These are phyloP conservation scores for Malus orientalis DNA, from an alignment of 306 rosid genomes.

Conservation along the genomic window DNA sequence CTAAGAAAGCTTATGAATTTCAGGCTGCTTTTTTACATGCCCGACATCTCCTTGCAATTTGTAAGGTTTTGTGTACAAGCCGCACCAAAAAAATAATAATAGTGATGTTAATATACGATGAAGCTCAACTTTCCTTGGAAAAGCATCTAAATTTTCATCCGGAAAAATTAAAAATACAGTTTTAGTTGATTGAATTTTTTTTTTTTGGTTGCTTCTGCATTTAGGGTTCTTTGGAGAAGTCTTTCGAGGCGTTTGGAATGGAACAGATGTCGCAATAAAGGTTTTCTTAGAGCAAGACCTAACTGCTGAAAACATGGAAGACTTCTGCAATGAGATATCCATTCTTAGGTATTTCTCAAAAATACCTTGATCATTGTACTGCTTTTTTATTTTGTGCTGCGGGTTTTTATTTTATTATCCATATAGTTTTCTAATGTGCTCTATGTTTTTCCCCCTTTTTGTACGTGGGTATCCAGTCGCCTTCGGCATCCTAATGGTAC, in stretches of 20 bases:
- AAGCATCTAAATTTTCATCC: neutral
- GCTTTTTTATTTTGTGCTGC: neutral
- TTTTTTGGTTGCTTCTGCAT: slow-evolving; percentile 4
- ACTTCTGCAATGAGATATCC: slow-evolving; percentile 92
- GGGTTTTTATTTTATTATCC: slow-evolving; percentile 12
- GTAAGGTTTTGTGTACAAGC: neutral
- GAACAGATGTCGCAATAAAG: slow-evolving; percentile 95
- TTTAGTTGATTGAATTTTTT: neutral
- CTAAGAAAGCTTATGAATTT: neutral
- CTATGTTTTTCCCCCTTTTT: slow-evolving; percentile 8
- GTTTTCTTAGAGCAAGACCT: slow-evolving; percentile 95
- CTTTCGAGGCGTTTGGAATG: slow-evolving; percentile 93
- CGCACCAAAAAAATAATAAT: neutral
- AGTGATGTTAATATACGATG: neutral
- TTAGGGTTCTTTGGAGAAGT: slow-evolving; percentile 98
- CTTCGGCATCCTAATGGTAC: slow-evolving; percentile 99
- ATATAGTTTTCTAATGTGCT: slow-evolving; percentile 29
- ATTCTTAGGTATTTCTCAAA: slow-evolving; percentile 64
- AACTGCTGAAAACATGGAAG: slow-evolving; percentile 95
- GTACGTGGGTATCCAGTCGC: slow-evolving; percentile 51
- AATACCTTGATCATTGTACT: neutral
- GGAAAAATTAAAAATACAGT: neutral
- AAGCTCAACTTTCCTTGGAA: neutral
- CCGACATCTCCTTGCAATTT: neutral
- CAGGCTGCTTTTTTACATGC: neutral